These are phyloP conservation scores for Aspergillus hancockii DNA, from an alignment of 495 filamentous ascomycete species.

Conservation along the genomic window DNA sequence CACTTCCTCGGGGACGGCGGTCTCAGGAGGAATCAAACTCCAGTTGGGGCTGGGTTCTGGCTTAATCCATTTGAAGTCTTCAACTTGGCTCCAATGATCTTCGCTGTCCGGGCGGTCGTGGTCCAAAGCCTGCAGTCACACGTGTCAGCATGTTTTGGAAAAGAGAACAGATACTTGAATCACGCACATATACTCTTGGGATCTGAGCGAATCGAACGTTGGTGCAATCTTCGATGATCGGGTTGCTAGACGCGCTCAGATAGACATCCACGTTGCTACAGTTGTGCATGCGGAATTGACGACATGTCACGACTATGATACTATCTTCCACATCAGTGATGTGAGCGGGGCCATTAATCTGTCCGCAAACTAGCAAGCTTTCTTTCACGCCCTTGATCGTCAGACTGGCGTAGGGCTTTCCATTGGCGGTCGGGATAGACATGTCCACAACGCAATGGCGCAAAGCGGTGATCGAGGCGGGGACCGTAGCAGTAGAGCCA, in stretches of 20 bases:
- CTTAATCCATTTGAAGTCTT: constrained; percentile 98
- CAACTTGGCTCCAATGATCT: constrained; percentile 85
- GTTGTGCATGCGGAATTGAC: constrained; percentile 90
- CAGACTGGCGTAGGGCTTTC: constrained; percentile 71
- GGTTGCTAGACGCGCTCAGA: constrained; percentile 75
- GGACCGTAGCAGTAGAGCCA: constrained; percentile 64
- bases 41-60: constrained; percentile 85
- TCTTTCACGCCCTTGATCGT: constrained; percentile 67
- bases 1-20: constrained; percentile 60
- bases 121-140: constrained; percentile 31
- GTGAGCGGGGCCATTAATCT: constrained; percentile 76
- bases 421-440: constrained; percentile 61
- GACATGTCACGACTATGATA: constrained; percentile 71
- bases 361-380: constrained; percentile 74
- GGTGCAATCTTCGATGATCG: constrained; percentile 90
- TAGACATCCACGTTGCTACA: constrained; percentile 80
- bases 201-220: constrained; percentile 77
- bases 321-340: constrained; percentile 74
- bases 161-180: not conserved
- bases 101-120: constrained; percentile 37
- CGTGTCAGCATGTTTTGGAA: not conserved
- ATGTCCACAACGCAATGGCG: constrained; percentile 77
- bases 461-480: constrained; percentile 73
- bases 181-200: constrained; percentile 66
- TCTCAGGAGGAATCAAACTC: constrained; percentile 62